Percentiles rank a stretch among this genome's conserved stretches.
Evolutionary conservation across 805 yeast genomes (phyloP).

Genomic region (Priceomyces melissophilus): DNA sequence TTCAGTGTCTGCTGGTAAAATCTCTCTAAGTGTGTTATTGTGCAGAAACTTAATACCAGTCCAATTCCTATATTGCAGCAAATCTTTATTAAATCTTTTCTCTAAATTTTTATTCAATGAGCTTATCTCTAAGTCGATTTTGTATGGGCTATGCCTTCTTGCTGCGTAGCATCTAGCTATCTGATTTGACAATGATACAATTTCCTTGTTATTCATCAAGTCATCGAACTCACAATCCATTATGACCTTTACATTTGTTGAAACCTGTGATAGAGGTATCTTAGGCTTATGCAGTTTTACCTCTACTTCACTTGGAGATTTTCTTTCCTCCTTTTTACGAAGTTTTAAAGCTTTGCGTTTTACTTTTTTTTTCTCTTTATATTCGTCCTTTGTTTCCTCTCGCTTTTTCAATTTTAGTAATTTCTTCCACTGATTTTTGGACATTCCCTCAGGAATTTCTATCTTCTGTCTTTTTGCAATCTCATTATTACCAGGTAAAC

Average conservation of each 20-base stretch:
- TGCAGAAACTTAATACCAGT: constrained; percentile 51
- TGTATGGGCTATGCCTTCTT: constrained; percentile 57
- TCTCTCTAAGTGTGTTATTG: constrained; percentile 27
- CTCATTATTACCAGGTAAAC: too few species aligned
- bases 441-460: constrained; percentile 76
- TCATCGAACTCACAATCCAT: constrained; percentile 91
- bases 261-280: constrained; percentile 43
- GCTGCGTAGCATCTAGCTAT: constrained; percentile 79
- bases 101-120: constrained; percentile 65
- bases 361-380: constrained; percentile 52
- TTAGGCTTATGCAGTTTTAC: constrained; percentile 17
- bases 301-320: constrained; percentile 3
- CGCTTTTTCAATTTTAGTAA: constrained; percentile 54
- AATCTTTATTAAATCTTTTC: constrained; percentile 61
- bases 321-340: constrained; percentile 18
- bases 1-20: constrained; percentile 21
- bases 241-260: constrained; percentile 53
- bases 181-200: constrained; percentile 72
- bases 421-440: constrained; percentile 81
- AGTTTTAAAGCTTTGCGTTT: constrained; percentile 40
- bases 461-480: constrained; percentile 7
- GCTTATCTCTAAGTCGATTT: constrained; percentile 57
- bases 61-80: constrained; percentile 67
- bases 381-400: constrained; percentile 64
- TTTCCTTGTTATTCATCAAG: constrained; percentile 72